phyloP scores from a whole-genome alignment of 345 rosid species.

The Citropsis articulata region DNA sequence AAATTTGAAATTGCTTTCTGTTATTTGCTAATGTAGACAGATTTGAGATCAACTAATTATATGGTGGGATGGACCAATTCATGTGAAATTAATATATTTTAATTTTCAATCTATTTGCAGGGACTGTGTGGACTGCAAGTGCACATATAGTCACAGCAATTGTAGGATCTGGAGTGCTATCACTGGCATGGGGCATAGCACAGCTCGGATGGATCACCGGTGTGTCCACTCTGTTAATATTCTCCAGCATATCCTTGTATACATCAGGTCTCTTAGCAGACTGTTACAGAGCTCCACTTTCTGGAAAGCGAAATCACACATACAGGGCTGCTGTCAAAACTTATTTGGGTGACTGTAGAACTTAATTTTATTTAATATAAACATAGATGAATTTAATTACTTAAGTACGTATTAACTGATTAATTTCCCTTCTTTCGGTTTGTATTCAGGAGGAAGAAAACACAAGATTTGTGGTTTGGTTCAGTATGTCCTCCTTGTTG shows the following conservation, averaged over 20 bases:
- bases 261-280: conserved; percentile 16
- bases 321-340: conserved; percentile 10
- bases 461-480: conserved; percentile 5
- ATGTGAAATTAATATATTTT: not conserved
- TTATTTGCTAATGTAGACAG: not conserved
- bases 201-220: conserved; percentile 27
- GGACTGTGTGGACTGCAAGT: conserved; percentile 21
- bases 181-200: conserved; percentile 19
- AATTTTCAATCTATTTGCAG: not conserved
- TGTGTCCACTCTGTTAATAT: conserved; percentile 1
- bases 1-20: not conserved
- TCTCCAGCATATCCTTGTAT: conserved; percentile 12
- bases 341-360: not conserved
- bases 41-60: not conserved
- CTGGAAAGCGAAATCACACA: conserved; percentile 19
- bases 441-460: conserved; percentile 4
- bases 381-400: not conserved
- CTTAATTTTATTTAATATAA: too few relatives aligned
- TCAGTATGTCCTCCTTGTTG: conserved; percentile 4
- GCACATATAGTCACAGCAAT: conserved; percentile 24
- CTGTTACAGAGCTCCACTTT: conserved; percentile 14
- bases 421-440: too few relatives aligned
- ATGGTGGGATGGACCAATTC: not conserved
- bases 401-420: too few relatives aligned
- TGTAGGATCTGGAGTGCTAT: conserved; percentile 22